Conservation (phyloP, 495 filamentous ascomycete genomes). For the Tuber brumale region DNA sequence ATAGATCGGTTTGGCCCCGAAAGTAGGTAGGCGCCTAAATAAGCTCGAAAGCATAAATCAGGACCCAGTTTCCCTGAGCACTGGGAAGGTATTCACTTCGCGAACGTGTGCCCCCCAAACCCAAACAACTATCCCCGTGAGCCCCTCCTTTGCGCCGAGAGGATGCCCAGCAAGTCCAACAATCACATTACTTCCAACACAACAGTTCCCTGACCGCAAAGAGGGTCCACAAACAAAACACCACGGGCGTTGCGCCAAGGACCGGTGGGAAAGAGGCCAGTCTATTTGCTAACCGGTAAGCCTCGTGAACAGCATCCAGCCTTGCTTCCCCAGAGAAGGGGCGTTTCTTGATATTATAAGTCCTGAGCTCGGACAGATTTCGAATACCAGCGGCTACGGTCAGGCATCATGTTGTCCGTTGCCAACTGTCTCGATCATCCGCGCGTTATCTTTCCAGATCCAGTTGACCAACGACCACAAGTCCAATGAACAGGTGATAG, state of each 20-base stretch:
- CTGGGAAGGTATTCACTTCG: not conserved
- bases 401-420: conserved; percentile 1
- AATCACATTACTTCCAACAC: not conserved
- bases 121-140: not conserved
- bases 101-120: not conserved
- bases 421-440: not conserved
- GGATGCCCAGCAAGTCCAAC: not conserved
- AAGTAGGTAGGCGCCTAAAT: not conserved
- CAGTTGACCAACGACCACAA: not conserved
- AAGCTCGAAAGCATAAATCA: not conserved
- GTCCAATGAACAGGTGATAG: not conserved
- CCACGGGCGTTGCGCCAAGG: not conserved
- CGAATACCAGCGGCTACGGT: not conserved
- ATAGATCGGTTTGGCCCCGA: not conserved
- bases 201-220: not conserved
- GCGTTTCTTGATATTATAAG: not conserved
- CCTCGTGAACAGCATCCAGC: not conserved
- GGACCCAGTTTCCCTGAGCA: not conserved
- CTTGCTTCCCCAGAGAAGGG: not conserved
- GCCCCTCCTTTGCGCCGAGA: not conserved
- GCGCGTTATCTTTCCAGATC: not conserved
- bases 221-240: not conserved
- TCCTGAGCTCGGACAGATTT: not conserved
- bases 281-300: not conserved
- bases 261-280: not conserved